Conservation (phyloP, 2,329 filamentous ascomycete genomes). For the Xylaria arbuscula region DNA sequence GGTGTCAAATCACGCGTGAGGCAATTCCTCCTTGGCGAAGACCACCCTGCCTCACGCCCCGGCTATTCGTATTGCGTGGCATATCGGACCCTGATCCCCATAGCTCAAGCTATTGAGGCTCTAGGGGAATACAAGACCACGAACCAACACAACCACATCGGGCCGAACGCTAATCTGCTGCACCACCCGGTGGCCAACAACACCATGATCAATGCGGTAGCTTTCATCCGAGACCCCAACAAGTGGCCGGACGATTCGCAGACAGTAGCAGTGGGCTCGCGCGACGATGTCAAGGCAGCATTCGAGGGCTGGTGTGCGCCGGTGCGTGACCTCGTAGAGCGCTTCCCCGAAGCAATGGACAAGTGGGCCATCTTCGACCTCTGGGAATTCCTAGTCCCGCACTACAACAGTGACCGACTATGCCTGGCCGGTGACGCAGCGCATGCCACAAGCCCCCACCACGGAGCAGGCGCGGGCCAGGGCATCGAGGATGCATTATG, state of each 20-base stretch:
- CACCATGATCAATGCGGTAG: slow-evolving; percentile 42
- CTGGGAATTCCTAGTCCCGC: slow-evolving; percentile 40
- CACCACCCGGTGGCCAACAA: slow-evolving; percentile 43
- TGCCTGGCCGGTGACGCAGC: slow-evolving; percentile 44
- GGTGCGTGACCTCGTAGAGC: slow-evolving; percentile 37
- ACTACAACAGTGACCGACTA: slow-evolving; percentile 36
- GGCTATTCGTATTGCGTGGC: slow-evolving; percentile 56
- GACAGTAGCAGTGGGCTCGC: slow-evolving; percentile 28
- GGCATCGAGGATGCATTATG: slow-evolving; percentile 54
- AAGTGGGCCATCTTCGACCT: slow-evolving; percentile 46
- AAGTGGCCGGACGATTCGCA: slow-evolving; percentile 41
- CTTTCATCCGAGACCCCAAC: slow-evolving; percentile 40
- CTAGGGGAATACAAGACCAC: slow-evolving; percentile 54
- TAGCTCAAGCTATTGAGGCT: slow-evolving; percentile 57
- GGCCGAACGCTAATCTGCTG: slow-evolving; percentile 42
- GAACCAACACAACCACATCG: slow-evolving; percentile 42
- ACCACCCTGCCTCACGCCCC: slow-evolving; percentile 56
- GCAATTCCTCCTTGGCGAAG: slow-evolving; percentile 55
- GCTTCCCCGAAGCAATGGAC: slow-evolving; percentile 40
- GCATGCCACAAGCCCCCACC: slow-evolving; percentile 42
- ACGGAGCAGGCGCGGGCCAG: slow-evolving; percentile 43
- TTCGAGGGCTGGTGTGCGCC: slow-evolving; percentile 41
- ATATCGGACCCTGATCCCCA: slow-evolving; percentile 62
- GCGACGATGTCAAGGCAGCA: slow-evolving; percentile 36
- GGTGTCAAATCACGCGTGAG: slow-evolving; percentile 62